phyloP scores from a whole-genome alignment of 108 stramenopile genomes.

The Hondaea fermentalgiana region DNA sequence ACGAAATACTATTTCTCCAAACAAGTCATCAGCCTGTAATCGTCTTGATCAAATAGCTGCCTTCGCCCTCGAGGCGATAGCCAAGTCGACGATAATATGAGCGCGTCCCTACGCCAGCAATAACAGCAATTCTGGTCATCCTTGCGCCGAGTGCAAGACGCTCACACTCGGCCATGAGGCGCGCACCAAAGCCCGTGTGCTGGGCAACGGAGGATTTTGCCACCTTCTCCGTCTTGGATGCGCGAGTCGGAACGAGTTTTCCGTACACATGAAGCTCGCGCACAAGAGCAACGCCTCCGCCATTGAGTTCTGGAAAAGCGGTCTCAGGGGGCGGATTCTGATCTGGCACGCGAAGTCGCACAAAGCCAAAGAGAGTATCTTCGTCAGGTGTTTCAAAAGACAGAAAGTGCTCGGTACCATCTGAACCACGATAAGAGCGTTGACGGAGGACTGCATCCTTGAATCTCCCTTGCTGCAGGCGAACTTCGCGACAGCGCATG shows the following conservation, averaged over 20 bases:
- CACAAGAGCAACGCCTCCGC: constrained; percentile 13
- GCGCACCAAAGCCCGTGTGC: constrained; percentile 86
- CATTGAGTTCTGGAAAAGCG: background rate
- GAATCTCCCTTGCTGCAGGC: background rate
- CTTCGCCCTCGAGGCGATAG: constrained; percentile 54
- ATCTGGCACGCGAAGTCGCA: background rate
- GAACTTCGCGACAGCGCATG: background rate
- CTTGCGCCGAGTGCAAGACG: constrained; percentile 84
- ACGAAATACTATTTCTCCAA: too few species aligned
- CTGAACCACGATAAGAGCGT: background rate
- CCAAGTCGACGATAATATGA: constrained; percentile 91
- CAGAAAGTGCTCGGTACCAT: background rate
- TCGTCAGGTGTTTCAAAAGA: background rate
- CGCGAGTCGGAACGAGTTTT: constrained; percentile 70
- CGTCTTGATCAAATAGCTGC: constrained; percentile 33
- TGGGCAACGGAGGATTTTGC: constrained; percentile 63
- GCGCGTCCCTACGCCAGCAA: constrained; percentile 87
- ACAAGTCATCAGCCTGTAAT: background rate
- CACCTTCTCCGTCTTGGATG: constrained; percentile 52
- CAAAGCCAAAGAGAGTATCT: background rate
- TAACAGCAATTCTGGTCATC: constrained; percentile 76
- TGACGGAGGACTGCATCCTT: background rate
- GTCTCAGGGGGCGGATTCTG: background rate
- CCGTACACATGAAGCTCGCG: constrained; percentile 91
- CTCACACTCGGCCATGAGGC: constrained; percentile 91